A percentile compares a stretch with the other conserved stretches of the same genome.
phyloP scores from a whole-genome alignment of 1,139 yeast genomes.

The Pichia sp. region DNA sequence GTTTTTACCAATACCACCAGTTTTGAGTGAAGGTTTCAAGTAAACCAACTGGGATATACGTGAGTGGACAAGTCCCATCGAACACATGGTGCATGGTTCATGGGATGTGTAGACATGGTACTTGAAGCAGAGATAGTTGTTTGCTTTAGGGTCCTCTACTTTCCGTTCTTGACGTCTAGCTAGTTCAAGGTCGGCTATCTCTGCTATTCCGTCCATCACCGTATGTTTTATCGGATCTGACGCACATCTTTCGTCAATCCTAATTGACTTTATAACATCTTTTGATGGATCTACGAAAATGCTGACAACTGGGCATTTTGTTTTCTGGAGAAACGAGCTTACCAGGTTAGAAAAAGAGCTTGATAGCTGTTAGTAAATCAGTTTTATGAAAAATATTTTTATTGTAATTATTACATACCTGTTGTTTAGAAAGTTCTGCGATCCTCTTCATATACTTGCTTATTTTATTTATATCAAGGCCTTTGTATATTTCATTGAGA shows the following conservation, averaged over 20 bases:
- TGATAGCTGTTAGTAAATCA: neutral
- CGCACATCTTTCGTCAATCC: slow-evolving; percentile 37
- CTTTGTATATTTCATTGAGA: slow-evolving; percentile 44
- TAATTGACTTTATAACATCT: slow-evolving; percentile 35
- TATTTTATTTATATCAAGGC: slow-evolving; percentile 44
- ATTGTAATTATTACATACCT: neutral
- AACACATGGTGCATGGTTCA: slow-evolving; percentile 96
- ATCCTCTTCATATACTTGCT: slow-evolving; percentile 37
- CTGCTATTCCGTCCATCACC: slow-evolving; percentile 63
- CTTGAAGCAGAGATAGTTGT: slow-evolving; percentile 65
- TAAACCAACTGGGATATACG: slow-evolving; percentile 69
- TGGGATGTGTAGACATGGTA: slow-evolving; percentile 82
- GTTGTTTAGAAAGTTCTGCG: slow-evolving; percentile 28
- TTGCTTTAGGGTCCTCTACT: slow-evolving; percentile 13
- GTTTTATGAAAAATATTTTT: neutral
- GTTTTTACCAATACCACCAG: slow-evolving; percentile 54
- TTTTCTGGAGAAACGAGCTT: slow-evolving; percentile 2
- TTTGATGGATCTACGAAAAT: slow-evolving; percentile 46
- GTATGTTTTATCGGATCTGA: slow-evolving; percentile 61
- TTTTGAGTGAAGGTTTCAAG: slow-evolving; percentile 40
- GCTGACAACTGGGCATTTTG: slow-evolving; percentile 39
- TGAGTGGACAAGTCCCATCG: slow-evolving; percentile 94
- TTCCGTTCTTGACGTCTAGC: slow-evolving; percentile 30
- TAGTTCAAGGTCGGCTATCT: slow-evolving; percentile 51
- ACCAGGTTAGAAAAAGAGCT: neutral